Percentiles rank a stretch among this genome's conserved stretches.
These are phyloP conservation scores for Trypanosoma brucei DNA, from an alignment of 208 protist species.

Conservation along the genomic window DNA sequence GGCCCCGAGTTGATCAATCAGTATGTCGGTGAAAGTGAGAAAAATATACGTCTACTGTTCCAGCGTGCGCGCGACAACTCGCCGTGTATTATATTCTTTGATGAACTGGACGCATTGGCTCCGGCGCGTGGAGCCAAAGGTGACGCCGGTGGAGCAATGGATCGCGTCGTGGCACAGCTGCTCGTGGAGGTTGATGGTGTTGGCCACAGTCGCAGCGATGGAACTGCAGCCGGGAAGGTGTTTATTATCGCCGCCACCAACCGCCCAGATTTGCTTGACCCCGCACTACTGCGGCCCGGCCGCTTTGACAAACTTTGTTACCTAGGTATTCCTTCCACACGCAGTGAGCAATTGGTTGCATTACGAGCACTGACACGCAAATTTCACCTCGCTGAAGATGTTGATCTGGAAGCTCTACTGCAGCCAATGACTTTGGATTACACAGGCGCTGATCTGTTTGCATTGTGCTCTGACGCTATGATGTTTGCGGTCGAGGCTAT, in stretches of 20 bases:
- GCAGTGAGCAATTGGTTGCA: conserved; percentile 76
- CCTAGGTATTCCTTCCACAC: conserved; percentile 71
- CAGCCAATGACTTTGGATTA: conserved; percentile 77
- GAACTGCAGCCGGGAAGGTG: conserved; percentile 68
- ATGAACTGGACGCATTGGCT: conserved; percentile 90
- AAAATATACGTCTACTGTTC: conserved; percentile 88
- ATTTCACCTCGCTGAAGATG: conserved; percentile 65
- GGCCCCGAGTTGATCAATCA: conserved; percentile 93
- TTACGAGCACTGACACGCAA: conserved; percentile 80
- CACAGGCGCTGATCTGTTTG: conserved; percentile 95
- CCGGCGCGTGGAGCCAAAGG: conserved; percentile 83
- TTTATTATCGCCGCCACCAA: conserved; percentile 93
- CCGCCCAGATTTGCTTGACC: conserved; percentile 88
- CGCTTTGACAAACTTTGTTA: conserved; percentile 90
- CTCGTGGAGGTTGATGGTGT: conserved; percentile 89
- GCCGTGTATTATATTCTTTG: conserved; percentile 93
- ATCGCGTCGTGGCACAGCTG: conserved; percentile 92
- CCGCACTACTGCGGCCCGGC: conserved; percentile 89
- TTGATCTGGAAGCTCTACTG: conserved; percentile 52
- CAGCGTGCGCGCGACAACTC: conserved; percentile 81
- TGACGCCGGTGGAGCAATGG: conserved; percentile 90
- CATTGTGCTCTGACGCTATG: conserved; percentile 93
- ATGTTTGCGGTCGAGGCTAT: conserved; percentile 92
- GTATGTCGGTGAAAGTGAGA: conserved; percentile 92
- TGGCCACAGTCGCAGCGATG: conserved; percentile 69